These are phyloP conservation scores for Curvularia lunata DNA, from an alignment of 2,329 filamentous ascomycete species.

Conservation along the genomic window DNA sequence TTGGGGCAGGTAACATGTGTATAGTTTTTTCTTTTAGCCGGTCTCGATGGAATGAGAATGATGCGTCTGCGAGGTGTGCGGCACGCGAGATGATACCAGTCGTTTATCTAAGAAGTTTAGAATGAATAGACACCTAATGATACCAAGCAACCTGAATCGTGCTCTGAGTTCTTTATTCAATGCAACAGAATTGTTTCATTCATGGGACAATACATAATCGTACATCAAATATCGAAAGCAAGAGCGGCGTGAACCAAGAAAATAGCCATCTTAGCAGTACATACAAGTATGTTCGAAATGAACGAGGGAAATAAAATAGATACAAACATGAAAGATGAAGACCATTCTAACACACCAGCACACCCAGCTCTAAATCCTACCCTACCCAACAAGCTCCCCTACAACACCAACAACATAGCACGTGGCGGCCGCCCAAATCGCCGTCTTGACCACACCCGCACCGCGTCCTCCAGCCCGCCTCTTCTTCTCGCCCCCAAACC, in stretches of 20 bases:
- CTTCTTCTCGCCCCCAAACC: constrained; percentile 9
- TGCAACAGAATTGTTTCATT: neutral
- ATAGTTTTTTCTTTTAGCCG: neutral
- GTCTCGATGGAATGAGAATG: neutral
- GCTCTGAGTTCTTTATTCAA: neutral
- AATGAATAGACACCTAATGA: neutral
- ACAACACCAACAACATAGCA: constrained; percentile 45
- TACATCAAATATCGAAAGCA: neutral
- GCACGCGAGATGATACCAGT: constrained; percentile 8
- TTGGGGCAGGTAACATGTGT: neutral
- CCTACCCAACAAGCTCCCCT: constrained; percentile 29
- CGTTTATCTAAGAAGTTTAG: neutral
- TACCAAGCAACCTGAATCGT: neutral
- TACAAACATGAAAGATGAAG: neutral
- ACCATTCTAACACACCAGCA: too few species aligned
- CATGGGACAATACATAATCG: neutral
- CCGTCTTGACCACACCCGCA: constrained; percentile 39
- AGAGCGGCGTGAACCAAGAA: neutral
- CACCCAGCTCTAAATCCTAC: neutral
- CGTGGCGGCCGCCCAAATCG: constrained; percentile 35
- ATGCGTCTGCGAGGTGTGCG: neutral
- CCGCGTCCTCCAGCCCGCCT: constrained; percentile 17
- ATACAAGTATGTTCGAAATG: neutral
- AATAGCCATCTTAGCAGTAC: neutral
- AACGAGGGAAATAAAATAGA: neutral